Evolutionary conservation across 2,329 filamentous ascomycete genomes (phyloP).

Genomic region (Neurospora crassa): DNA sequence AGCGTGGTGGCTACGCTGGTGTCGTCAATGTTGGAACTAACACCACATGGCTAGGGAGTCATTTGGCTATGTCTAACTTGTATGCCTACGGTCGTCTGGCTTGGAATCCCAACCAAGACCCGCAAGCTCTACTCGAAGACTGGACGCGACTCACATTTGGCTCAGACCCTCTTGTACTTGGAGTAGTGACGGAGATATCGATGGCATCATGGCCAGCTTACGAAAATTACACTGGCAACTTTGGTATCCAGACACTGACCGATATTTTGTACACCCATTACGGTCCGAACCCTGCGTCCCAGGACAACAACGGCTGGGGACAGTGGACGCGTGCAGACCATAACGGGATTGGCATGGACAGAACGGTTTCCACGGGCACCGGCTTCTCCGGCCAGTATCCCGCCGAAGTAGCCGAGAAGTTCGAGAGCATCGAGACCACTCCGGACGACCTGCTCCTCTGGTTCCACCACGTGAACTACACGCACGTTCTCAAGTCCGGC

Average conservation of each 20-base stretch:
- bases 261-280: constrained; percentile 60
- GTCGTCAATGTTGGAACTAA: constrained; percentile 61
- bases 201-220: constrained; percentile 64
- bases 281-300: constrained; percentile 56
- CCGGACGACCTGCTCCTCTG: constrained; percentile 60
- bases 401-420: constrained; percentile 44
- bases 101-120: constrained; percentile 48
- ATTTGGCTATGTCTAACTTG: constrained; percentile 61
- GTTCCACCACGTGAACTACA: constrained; percentile 68
- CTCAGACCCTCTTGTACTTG: constrained; percentile 40
- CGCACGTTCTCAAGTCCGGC: constrained; percentile 48
- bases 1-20: constrained; percentile 51
- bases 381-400: constrained; percentile 59
- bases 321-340: constrained; percentile 61
- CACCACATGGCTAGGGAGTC: constrained; percentile 58
- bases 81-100: constrained; percentile 60
- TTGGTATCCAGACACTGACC: constrained; percentile 59
- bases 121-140: constrained; percentile 44
- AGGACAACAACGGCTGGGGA: constrained; percentile 60
- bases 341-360: constrained; percentile 57
- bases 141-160: constrained; percentile 63
- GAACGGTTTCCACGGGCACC: constrained; percentile 59
- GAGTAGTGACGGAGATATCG: constrained; percentile 51
- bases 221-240: constrained; percentile 61
- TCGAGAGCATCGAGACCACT: constrained; percentile 51